Evolutionary conservation across 2,329 filamentous ascomycete species (phyloP).

Genomic region (Aciculosporium take): DNA sequence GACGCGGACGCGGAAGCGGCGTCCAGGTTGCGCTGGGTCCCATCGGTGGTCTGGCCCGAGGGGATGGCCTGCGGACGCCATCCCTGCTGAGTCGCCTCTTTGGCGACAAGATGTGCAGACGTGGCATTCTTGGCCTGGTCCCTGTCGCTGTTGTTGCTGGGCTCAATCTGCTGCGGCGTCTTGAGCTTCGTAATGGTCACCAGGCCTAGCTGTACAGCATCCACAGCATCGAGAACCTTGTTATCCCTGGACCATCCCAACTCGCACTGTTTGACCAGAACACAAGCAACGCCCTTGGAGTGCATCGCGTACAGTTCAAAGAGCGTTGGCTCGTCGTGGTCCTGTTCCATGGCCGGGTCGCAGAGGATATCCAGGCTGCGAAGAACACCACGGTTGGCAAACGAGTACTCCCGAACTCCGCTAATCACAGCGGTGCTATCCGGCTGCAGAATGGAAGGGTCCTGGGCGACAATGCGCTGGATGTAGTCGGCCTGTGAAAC

Average conservation of each 20-base stretch:
- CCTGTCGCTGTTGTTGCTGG: slow-evolving; percentile 20
- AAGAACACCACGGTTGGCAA: slow-evolving; percentile 71
- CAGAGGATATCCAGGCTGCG: slow-evolving; percentile 82
- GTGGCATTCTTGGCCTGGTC: slow-evolving; percentile 21
- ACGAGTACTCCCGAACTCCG: slow-evolving; percentile 88
- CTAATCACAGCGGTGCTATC: slow-evolving; percentile 96
- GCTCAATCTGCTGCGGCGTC: slow-evolving; percentile 30
- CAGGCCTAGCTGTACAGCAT: slow-evolving; percentile 59
- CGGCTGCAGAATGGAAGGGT: slow-evolving; percentile 61
- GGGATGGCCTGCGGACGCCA: too few species aligned
- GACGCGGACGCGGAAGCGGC: too few species aligned
- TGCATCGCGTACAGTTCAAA: slow-evolving; percentile 98
- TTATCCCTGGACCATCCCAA: slow-evolving; percentile 85
- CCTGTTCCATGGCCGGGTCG: slow-evolving; percentile 48
- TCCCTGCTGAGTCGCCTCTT: slow-evolving; percentile 15
- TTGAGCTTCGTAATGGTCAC: slow-evolving; percentile 63
- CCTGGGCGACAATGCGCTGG: slow-evolving; percentile 58
- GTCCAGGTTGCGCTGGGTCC: slow-evolving; percentile 19
- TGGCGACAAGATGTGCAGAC: slow-evolving; percentile 19
- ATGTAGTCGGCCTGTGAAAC: slow-evolving; percentile 85
- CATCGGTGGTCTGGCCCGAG: too few species aligned
- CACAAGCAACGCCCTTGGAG: slow-evolving; percentile 85
- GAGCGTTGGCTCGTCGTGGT: slow-evolving; percentile 55
- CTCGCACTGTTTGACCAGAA: slow-evolving; percentile 76
- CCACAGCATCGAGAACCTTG: slow-evolving; percentile 66